phyloP scores from a whole-genome alignment of 1,284 basidiomycete species.

The Boletus sp. region DNA sequence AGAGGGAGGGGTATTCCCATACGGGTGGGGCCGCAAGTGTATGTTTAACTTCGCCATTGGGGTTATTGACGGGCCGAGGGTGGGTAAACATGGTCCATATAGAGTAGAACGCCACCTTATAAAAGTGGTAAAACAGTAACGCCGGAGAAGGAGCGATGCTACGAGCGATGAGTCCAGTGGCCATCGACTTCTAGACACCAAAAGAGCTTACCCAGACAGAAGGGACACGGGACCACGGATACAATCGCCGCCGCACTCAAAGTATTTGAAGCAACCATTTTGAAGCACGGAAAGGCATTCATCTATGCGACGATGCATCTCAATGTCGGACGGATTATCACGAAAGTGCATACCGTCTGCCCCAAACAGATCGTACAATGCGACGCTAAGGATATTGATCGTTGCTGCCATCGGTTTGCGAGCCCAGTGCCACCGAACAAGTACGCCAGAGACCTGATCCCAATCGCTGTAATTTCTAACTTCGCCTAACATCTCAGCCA shows the following conservation, averaged over 20 bases:
- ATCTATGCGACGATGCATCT: constrained; percentile 49
- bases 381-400: constrained; percentile 90
- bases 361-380: constrained; percentile 90
- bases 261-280: constrained; percentile 97
- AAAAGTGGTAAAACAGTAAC: constrained; percentile 91
- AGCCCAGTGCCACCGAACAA: constrained; percentile 83
- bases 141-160: constrained; percentile 76
- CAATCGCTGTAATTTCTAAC: constrained; percentile 62
- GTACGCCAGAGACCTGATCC: constrained; percentile 57
- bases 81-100: constrained; percentile 87
- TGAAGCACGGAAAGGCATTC: constrained; percentile 82
- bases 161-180: constrained; percentile 22
- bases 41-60: constrained; percentile 18
- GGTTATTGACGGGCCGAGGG: constrained; percentile 45
- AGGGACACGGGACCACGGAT: constrained; percentile 88
- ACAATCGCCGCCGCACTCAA: constrained; percentile 91
- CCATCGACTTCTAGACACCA: background rate
- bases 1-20: constrained; percentile 49
- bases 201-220: constrained; percentile 70
- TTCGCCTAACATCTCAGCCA: constrained; percentile 63
- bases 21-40: constrained; percentile 36
- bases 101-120: constrained; percentile 92
- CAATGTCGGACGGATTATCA: constrained; percentile 2
- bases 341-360: constrained; percentile 68
- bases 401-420: constrained; percentile 83